Conservation (phyloP, 2,329 filamentous ascomycete genomes). For the Colletotrichum sp. region DNA sequence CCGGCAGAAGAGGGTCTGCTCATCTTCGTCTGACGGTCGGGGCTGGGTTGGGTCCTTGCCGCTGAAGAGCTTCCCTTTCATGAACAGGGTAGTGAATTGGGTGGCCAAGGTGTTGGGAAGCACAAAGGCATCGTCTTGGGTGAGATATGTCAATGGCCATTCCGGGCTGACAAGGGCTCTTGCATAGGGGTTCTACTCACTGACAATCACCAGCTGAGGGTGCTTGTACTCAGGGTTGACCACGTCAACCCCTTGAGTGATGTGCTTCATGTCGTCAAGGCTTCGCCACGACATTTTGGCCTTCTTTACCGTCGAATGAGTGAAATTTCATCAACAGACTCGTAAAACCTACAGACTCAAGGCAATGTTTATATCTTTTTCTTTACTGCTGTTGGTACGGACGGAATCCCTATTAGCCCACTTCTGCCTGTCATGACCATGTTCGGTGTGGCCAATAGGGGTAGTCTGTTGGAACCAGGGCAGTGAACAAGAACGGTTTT, state of each 20-base stretch:
- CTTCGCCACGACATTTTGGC: neutral
- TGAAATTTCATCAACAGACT: neutral
- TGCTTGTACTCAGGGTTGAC: neutral
- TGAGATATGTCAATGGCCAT: neutral
- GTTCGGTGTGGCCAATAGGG: neutral
- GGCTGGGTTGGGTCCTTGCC: neutral
- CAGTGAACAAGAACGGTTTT: neutral
- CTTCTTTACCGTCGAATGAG: neutral
- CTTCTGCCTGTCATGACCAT: neutral
- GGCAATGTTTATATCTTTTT: neutral
- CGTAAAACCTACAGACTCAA: neutral
- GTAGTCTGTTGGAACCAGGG: neutral
- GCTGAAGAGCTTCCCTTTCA: neutral
- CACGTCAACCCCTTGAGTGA: neutral
- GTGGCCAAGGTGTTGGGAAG: neutral
- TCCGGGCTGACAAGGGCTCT: neutral
- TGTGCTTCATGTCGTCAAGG: neutral
- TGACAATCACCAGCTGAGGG: neutral
- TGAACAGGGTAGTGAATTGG: neutral
- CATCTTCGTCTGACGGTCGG: neutral
- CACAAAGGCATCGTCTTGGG: neutral
- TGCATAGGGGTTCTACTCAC: neutral
- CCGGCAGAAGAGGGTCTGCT: neutral
- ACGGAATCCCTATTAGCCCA: rapidly evolving
- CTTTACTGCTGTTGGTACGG: neutral